Conservation (phyloP, 768 basidiomycete genomes). For the Gautieria morchelliformis region DNA sequence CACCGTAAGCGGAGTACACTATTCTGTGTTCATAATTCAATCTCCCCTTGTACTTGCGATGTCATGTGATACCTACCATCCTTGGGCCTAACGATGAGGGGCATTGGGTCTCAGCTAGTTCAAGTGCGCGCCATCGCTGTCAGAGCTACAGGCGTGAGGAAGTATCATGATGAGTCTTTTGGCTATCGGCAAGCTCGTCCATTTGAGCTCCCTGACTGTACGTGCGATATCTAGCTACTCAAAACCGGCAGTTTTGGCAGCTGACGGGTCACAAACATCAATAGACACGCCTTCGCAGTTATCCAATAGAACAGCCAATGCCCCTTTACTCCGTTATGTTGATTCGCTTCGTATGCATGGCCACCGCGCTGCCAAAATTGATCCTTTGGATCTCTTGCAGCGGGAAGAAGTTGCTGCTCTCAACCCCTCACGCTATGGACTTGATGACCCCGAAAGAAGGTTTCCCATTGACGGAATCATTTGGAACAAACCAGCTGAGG, state of each 20-base stretch:
- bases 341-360: constrained; percentile 82
- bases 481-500: constrained; percentile 48
- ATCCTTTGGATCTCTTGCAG: constrained; percentile 81
- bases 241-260: neutral
- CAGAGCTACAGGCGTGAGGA: constrained; percentile 1
- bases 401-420: constrained; percentile 75
- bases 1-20: too few species aligned
- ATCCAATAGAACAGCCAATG: constrained; percentile 59
- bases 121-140: neutral
- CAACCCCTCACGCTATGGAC: constrained; percentile 67
- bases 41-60: too few species aligned
- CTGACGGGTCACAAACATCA: neutral
- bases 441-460: constrained; percentile 37
- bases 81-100: neutral
- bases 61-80: too few species aligned
- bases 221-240: constrained; percentile 19
- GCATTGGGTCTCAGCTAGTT: neutral
- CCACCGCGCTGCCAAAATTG: constrained; percentile 77
- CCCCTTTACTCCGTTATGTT: constrained; percentile 76
- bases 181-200: constrained; percentile 59
- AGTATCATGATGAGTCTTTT: constrained; percentile 73
- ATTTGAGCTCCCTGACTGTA: constrained; percentile 66
- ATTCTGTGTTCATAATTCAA: too few species aligned
- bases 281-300: constrained; percentile 59
- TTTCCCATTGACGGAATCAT: constrained; percentile 78